A percentile compares a stretch with the other conserved stretches of the same genome.
Conservation (phyloP, 2,329 filamentous ascomycete species). For the Chrysosporium queenslandicum region DNA sequence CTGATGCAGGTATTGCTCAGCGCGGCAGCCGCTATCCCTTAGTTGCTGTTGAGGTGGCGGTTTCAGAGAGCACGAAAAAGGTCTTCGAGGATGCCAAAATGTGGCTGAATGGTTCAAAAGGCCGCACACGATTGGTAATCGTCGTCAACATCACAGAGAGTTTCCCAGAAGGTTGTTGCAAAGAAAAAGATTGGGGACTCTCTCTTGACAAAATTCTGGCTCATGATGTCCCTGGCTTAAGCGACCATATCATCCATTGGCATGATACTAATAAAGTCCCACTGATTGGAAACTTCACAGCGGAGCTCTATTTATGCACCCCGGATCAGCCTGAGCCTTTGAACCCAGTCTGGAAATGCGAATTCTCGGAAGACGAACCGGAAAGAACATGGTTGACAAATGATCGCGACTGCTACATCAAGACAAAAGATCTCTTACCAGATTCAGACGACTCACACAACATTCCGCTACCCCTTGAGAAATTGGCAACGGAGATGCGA, state of each 20-base stretch:
- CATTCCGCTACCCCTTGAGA: not conserved
- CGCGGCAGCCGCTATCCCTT: slow-evolving; percentile 5
- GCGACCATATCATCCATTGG: slow-evolving; percentile 7
- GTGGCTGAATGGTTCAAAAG: slow-evolving; percentile 9
- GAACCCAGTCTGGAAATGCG: not conserved
- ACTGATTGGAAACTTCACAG: slow-evolving; percentile 6
- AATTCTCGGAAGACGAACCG: slow-evolving; percentile 4
- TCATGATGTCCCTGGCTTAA: not conserved
- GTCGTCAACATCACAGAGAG: slow-evolving; percentile 7
- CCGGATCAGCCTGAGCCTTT: not conserved
- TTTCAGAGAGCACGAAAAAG: slow-evolving; percentile 8
- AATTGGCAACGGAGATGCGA: no score
- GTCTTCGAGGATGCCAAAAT: slow-evolving; percentile 10
- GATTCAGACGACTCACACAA: slow-evolving; percentile 3
- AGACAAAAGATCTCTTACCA: not conserved
- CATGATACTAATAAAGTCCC: slow-evolving; percentile 5
- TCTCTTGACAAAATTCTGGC: slow-evolving; percentile 1
- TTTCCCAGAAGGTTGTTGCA: not conserved
- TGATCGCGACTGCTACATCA: slow-evolving; percentile 2
- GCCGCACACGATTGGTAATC: slow-evolving; percentile 8
- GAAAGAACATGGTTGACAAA: slow-evolving; percentile 1
- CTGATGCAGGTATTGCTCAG: slow-evolving; percentile 9
- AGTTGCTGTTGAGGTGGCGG: slow-evolving; percentile 7
- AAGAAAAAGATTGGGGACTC: slow-evolving; percentile 6
- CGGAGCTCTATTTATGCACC: not conserved